phyloP scores from a whole-genome alignment of 2,329 filamentous ascomycete genomes.

The Ascochyta lentis region DNA sequence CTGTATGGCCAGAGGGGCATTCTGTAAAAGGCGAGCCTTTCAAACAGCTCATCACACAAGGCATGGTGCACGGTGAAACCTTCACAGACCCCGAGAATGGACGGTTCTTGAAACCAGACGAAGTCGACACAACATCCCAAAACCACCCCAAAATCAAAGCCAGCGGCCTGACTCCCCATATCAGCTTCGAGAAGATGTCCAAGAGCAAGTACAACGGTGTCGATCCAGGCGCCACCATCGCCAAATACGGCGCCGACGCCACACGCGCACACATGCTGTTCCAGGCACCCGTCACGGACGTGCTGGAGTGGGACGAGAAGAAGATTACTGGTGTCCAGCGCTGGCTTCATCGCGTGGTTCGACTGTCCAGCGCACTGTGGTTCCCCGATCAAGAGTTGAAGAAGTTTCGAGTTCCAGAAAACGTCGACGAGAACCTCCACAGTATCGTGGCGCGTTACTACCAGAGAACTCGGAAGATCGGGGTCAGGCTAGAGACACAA shows the following conservation, averaged over 20 bases:
- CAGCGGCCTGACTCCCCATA: conserved; percentile 63
- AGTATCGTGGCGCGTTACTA: conserved; percentile 21
- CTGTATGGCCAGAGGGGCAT: conserved; percentile 50
- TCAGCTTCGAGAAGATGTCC: conserved; percentile 90
- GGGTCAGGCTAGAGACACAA: not conserved
- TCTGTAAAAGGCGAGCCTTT: conserved; percentile 72
- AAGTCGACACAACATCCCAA: conserved; percentile 71
- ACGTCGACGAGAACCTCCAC: conserved; percentile 34
- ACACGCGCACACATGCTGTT: conserved; percentile 88
- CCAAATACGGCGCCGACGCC: conserved; percentile 79
- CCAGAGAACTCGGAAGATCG: not conserved
- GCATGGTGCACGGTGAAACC: conserved; percentile 92
- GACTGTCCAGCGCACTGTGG: conserved; percentile 51
- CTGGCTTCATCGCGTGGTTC: conserved; percentile 75
- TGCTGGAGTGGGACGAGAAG: conserved; percentile 85
- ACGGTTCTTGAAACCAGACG: conserved; percentile 76
- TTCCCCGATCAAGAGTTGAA: conserved; percentile 34
- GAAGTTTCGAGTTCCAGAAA: conserved; percentile 26
- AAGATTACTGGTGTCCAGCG: conserved; percentile 83
- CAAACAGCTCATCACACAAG: conserved; percentile 81
- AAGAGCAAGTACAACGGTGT: conserved; percentile 95
- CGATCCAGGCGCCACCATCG: conserved; percentile 76
- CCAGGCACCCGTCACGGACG: conserved; percentile 81
- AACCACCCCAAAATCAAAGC: conserved; percentile 69
- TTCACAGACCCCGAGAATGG: conserved; percentile 77